Evolutionary conservation across 805 yeast genomes (phyloP).

Genomic region (Myxozyma kluyveri): DNA sequence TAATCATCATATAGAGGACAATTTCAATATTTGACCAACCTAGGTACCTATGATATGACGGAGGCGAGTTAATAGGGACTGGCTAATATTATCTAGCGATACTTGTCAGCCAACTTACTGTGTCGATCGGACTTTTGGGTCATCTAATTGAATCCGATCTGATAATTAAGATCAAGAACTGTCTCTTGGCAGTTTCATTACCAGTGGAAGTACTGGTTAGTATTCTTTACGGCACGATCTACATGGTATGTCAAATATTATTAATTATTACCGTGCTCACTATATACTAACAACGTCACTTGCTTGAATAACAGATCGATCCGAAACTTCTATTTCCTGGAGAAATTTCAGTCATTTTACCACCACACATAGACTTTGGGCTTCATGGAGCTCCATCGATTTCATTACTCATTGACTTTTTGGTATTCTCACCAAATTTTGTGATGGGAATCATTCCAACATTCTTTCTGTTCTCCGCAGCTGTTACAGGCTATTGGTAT

Average conservation of each 20-base stretch:
- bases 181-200: slow-evolving; percentile 7
- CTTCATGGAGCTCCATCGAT: slow-evolving; percentile 25
- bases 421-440: slow-evolving; percentile 19
- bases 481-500: slow-evolving; percentile 23
- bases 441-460: neutral
- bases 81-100: slow-evolving; percentile 4
- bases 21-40: slow-evolving; percentile 21
- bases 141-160: slow-evolving; percentile 8
- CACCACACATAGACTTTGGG: slow-evolving; percentile 18
- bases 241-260: slow-evolving; percentile 4
- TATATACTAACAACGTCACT: too few relatives aligned
- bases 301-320: too few relatives aligned
- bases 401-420: slow-evolving; percentile 15
- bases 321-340: slow-evolving; percentile 13
- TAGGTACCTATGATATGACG: neutral
- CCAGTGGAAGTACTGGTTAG: slow-evolving; percentile 23
- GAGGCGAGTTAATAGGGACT: neutral
- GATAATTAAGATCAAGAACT: slow-evolving; percentile 9
- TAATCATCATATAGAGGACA: slow-evolving; percentile 24
- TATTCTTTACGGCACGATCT: slow-evolving; percentile 19
- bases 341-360: slow-evolving; percentile 7
- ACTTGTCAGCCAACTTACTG: slow-evolving; percentile 18
- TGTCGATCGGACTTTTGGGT: slow-evolving; percentile 17
- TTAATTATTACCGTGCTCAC: too few relatives aligned
- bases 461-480: slow-evolving; percentile 3